These are phyloP conservation scores for Verticillium alfalfae DNA, from an alignment of 2,329 filamentous ascomycete genomes.

Conservation along the genomic window DNA sequence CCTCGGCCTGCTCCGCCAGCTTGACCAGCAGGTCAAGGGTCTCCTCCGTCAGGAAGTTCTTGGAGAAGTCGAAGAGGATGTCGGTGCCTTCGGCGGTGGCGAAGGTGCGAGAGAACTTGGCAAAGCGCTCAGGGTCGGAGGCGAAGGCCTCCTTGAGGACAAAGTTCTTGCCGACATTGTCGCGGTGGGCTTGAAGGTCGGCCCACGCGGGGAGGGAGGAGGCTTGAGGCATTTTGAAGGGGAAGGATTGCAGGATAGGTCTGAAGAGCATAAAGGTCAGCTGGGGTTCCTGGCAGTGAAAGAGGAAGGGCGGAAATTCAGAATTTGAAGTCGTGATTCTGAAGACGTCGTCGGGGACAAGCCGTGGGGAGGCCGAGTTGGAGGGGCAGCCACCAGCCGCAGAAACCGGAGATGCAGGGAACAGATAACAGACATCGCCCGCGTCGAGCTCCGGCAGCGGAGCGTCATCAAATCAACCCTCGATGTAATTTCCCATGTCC, in stretches of 20 bases:
- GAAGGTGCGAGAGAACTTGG: constrained; percentile 83
- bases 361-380: background rate
- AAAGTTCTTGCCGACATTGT: constrained; percentile 79
- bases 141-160: constrained; percentile 91
- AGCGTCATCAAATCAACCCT: background rate
- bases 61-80: constrained; percentile 97
- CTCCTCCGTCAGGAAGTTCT: constrained; percentile 96
- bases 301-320: background rate
- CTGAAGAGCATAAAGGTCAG: background rate
- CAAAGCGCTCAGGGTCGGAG: constrained; percentile 80
- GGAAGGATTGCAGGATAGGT: background rate
- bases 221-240: constrained; percentile 66
- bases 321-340: background rate
- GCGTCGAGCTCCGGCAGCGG: background rate
- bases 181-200: constrained; percentile 85
- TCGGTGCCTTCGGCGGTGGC: constrained; percentile 76
- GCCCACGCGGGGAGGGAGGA: constrained; percentile 83
- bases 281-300: background rate
- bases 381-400: background rate
- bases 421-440: background rate
- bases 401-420: background rate
- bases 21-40: constrained; percentile 81
- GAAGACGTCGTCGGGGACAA: background rate
- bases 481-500: background rate
- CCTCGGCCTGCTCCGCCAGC: constrained; percentile 82